Evolutionary conservation across 768 basidiomycete species (phyloP).

Genomic region (Russula ochroleuca): DNA sequence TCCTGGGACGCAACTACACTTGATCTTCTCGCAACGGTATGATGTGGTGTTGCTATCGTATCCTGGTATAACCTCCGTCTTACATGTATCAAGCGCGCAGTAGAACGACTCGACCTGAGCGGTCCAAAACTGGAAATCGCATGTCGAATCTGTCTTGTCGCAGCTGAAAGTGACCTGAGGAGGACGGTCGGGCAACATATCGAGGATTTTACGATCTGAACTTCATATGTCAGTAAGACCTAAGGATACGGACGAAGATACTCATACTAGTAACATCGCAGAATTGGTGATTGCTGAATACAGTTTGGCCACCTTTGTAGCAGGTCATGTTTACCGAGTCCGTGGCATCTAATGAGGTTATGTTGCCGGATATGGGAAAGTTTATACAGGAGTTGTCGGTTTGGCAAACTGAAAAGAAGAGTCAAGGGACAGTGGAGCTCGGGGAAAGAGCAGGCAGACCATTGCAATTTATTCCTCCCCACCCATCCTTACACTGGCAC

Average conservation of each 20-base stretch:
- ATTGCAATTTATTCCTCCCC: slow-evolving; percentile 97
- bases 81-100: slow-evolving; percentile 76
- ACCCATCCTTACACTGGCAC: slow-evolving; percentile 91
- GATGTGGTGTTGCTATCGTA: slow-evolving; percentile 67
- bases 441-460: slow-evolving; percentile 45
- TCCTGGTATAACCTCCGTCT: slow-evolving; percentile 43
- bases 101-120: slow-evolving; percentile 94
- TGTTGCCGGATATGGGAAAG: slow-evolving; percentile 60
- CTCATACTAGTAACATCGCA: slow-evolving; percentile 94
- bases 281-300: slow-evolving; percentile 96
- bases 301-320: slow-evolving; percentile 87
- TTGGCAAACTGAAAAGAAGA: slow-evolving; percentile 72
- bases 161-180: slow-evolving; percentile 98
- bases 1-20: slow-evolving; percentile 90
- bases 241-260: background rate
- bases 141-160: slow-evolving; percentile 55
- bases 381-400: slow-evolving; percentile 72
- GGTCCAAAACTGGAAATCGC: slow-evolving; percentile 98
- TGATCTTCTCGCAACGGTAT: slow-evolving; percentile 78
- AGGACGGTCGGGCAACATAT: slow-evolving; percentile 83
- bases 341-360: slow-evolving; percentile 40
- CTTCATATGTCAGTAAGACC: background rate
- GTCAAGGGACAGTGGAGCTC: background rate
- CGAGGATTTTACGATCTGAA: slow-evolving; percentile 89
- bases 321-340: slow-evolving; percentile 74